Base-by-base conservation (phyloP, 1,284 basidiomycete genomes). In the Schizopora paradoxa region DNA sequence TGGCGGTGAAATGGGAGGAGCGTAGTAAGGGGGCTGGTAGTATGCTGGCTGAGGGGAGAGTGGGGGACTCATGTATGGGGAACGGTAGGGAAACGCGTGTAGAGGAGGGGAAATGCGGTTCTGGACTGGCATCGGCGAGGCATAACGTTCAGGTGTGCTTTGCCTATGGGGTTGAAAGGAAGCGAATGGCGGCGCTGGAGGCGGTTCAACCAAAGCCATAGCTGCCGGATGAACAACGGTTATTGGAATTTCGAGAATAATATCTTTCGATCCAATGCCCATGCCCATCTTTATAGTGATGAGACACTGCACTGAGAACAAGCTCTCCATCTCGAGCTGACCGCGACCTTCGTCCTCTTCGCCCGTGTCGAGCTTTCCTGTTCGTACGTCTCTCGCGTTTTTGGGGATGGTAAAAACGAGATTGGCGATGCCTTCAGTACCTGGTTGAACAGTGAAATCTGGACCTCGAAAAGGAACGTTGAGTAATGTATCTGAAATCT, bases 331-430 rank as follows among this genome's bases (percentile, higher is more conserved):
- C 11, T 41, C 43, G 6, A 47, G 58, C 50, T 45, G 62, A 52
- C 46, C 56, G 40, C 58, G 46, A 53, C 68, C 58, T 54, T 62
- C 65, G 45, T 64, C 63, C 29, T 64, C 58, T 26, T 69, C 66
- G 51, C 68, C 68, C n/a, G 66, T 66, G 44, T 73, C 18, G 51
- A 68, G 51, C 5, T 51, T 46, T 13, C 81, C 79, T 26, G 82
- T 80, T 51, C 70, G 74, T 5, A 82, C 76, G 5, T 79, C 77
- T 46, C 79, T 66, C 0, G 83, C 77, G 48, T 69, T 61, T 36
- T 64, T 68, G 3, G 86, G 86, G 8, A 87, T 74, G 58, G 87
- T 79, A 52, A 89, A 79, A 4, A 86, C 82, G 6, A 89, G 70
- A 53, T 74, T 77, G 0, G 86, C 86, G 1, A 87, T 72, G 19